phyloP scores from a whole-genome alignment of 139 green algal species.

The Zygnema cylindricum region DNA sequence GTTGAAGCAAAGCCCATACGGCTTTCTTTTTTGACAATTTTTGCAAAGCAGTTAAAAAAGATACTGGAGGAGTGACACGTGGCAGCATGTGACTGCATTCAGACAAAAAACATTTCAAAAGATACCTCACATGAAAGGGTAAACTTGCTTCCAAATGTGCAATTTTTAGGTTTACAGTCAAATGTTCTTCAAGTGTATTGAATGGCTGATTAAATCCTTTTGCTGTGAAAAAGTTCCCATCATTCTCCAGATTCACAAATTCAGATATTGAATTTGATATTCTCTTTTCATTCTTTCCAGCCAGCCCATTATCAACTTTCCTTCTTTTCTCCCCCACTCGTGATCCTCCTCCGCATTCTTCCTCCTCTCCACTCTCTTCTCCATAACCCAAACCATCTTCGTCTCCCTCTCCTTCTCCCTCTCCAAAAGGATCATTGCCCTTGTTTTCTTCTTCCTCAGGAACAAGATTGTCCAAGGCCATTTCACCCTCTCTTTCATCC shows the following conservation, averaged over 20 bases:
- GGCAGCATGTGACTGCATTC: not conserved
- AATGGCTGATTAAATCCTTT: not conserved
- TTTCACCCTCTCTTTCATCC: not conserved
- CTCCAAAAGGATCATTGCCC: no score
- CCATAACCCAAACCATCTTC: not conserved
- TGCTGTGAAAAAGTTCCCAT: not conserved
- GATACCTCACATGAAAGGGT: not conserved
- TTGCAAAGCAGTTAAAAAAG: not conserved
- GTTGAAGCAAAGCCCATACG: not conserved
- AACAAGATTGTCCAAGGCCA: not conserved
- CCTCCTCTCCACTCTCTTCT: not conserved
- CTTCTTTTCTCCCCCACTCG: not conserved
- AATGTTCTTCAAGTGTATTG: not conserved
- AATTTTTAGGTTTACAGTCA: not conserved
- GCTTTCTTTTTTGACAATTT: not conserved
- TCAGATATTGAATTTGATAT: not conserved
- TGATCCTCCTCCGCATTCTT: slow-evolving; percentile 3
- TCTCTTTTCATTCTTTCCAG: not conserved
- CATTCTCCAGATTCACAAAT: not conserved
- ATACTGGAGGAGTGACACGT: not conserved
- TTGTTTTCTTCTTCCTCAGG: not conserved
- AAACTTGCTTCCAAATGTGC: not conserved
- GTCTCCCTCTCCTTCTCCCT: slow-evolving; percentile 5
- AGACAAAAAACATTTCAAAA: not conserved
- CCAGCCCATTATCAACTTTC: not conserved